phyloP scores from a whole-genome alignment of 768 basidiomycete species.

The Astraeus odoratus region DNA sequence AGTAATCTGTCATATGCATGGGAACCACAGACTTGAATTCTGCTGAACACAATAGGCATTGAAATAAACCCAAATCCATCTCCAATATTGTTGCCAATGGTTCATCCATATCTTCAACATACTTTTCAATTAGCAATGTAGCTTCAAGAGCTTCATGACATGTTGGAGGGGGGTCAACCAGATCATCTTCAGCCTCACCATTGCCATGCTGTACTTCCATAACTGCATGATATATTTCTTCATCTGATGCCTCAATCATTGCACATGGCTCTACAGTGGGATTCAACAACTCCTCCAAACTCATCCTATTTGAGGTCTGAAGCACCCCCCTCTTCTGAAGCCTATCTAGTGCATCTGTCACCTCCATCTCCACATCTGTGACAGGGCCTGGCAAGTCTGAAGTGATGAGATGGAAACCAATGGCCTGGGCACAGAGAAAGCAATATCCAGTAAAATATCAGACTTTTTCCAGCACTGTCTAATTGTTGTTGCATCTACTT shows the following conservation, averaged over 20 bases:
- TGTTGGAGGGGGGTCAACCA: background rate
- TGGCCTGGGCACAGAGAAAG: background rate
- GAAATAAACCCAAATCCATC: background rate
- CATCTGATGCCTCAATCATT: background rate
- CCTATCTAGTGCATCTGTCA: background rate
- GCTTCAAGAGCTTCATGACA: background rate
- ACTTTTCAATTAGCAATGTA: background rate
- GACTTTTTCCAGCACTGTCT: slow-evolving; percentile 33
- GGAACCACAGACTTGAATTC: background rate
- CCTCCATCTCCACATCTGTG: background rate
- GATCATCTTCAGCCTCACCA: too few species aligned
- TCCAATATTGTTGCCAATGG: background rate
- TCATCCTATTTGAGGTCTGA: background rate
- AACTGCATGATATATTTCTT: background rate
- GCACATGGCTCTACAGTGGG: background rate
- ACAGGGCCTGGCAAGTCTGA: background rate
- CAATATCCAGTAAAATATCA: slow-evolving; percentile 23
- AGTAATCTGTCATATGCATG: background rate
- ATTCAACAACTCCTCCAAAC: background rate
- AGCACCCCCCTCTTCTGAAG: background rate
- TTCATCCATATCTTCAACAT: background rate
- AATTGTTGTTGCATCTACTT: slow-evolving; percentile 28
- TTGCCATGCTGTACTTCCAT: background rate
- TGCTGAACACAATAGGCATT: background rate
- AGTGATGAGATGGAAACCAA: background rate